A percentile compares a stretch with the other conserved stretches of the same genome.
Conservation (phyloP, 805 yeast species). For the Ogataea thermomethanolica region DNA sequence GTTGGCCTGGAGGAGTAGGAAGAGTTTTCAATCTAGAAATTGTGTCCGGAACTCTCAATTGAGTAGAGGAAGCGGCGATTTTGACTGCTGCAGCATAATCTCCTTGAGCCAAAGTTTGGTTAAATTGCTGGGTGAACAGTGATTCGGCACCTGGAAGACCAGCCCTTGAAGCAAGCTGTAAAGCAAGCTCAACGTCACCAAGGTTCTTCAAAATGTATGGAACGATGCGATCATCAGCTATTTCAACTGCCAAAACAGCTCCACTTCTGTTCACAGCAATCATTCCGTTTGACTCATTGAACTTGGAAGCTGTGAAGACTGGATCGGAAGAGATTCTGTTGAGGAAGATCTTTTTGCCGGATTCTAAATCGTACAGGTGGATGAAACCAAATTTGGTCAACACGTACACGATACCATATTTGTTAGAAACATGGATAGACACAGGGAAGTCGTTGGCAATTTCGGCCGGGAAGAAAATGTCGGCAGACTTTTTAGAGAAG, state of each 20-base stretch:
- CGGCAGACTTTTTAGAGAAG: slow-evolving; percentile 85
- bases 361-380: slow-evolving; percentile 90
- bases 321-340: slow-evolving; percentile 96
- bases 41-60: slow-evolving; percentile 90
- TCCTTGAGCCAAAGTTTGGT: slow-evolving; percentile 75
- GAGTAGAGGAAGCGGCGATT: slow-evolving; percentile 92
- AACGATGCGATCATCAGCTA: slow-evolving; percentile 77
- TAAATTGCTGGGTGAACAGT: slow-evolving; percentile 87
- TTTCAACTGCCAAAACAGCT: slow-evolving; percentile 89
- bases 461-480: slow-evolving; percentile 95
- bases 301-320: slow-evolving; percentile 82
- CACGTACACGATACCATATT: slow-evolving; percentile 82
- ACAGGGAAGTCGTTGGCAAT: slow-evolving; percentile 96
- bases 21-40: slow-evolving; percentile 87
- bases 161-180: slow-evolving; percentile 88
- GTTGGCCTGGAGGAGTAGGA: slow-evolving; percentile 90
- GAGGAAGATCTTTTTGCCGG: slow-evolving; percentile 88
- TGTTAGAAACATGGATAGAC: slow-evolving; percentile 78
- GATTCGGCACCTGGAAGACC: slow-evolving; percentile 97
- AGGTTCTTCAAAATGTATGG: slow-evolving; percentile 86
- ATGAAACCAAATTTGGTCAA: slow-evolving; percentile 96
- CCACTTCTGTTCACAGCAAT: slow-evolving; percentile 93
- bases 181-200: slow-evolving; percentile 81
- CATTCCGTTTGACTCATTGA: slow-evolving; percentile 74
- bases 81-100: slow-evolving; percentile 92